A percentile compares a stretch with the other conserved stretches of the same genome.
Conservation (phyloP, 169 alveolate genomes). For the Plasmodium cynomolgi region DNA sequence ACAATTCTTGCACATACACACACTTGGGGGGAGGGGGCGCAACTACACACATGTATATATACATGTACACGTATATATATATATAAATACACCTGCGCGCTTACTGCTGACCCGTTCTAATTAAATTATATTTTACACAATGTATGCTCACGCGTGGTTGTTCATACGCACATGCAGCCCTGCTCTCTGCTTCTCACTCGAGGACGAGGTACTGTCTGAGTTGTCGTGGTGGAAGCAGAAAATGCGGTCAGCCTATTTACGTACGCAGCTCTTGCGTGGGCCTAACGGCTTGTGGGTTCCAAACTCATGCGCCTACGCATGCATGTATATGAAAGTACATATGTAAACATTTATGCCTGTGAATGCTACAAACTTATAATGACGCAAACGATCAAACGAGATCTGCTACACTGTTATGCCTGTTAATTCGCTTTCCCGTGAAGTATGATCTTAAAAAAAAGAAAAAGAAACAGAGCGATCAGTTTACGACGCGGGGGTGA, state of each 20-base stretch:
- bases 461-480: background rate
- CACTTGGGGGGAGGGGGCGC: background rate
- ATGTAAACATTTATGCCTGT: background rate
- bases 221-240: background rate
- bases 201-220: background rate
- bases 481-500: background rate
- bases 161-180: background rate
- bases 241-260: background rate
- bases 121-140: conserved; percentile 16
- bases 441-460: background rate
- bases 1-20: background rate
- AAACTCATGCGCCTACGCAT: background rate
- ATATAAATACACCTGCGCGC: background rate
- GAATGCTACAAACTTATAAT: background rate
- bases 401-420: background rate
- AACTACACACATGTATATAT: background rate
- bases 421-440: background rate
- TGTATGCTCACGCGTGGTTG: background rate
- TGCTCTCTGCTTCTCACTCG: background rate
- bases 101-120: background rate
- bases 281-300: background rate
- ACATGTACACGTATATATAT: background rate
- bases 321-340: background rate
- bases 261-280: background rate
- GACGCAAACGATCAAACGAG: background rate